These are phyloP conservation scores for Yamadazyma mexicana DNA, from an alignment of 1,139 yeast genomes.

Conservation along the genomic window DNA sequence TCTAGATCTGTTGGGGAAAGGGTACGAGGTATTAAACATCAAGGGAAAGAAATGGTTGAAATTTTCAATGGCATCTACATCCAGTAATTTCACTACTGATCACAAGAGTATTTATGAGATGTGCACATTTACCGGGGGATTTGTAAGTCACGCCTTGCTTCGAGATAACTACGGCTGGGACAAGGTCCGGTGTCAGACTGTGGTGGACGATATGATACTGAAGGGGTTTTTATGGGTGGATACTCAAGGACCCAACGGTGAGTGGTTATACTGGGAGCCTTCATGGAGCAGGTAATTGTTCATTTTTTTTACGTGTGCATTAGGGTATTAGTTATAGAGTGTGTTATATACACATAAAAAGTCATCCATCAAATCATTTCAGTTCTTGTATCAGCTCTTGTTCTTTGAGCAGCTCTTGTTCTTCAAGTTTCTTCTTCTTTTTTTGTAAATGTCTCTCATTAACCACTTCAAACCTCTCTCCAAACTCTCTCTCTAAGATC, in stretches of 20 bases:
- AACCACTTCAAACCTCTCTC: constrained; percentile 62
- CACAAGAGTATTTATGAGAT: constrained; percentile 71
- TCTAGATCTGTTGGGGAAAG: constrained; percentile 33
- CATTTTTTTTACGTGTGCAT: neutral
- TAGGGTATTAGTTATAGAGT: too few relatives aligned
- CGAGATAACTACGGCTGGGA: constrained; percentile 78
- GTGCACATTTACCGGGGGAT: constrained; percentile 67
- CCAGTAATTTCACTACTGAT: constrained; percentile 46
- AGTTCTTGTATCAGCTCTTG: neutral
- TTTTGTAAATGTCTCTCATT: constrained; percentile 62
- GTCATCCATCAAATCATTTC: too few relatives aligned
- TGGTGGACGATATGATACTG: constrained; percentile 76
- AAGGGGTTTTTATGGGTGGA: constrained; percentile 87
- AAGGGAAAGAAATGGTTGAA: constrained; percentile 42
- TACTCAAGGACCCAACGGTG: constrained; percentile 46
- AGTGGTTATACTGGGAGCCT: constrained; percentile 64
- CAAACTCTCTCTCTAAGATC: constrained; percentile 54
- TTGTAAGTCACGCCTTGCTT: constrained; percentile 61
- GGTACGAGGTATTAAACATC: constrained; percentile 35
- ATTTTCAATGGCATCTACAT: constrained; percentile 32
- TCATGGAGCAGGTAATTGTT: constrained; percentile 24
- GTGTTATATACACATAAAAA: too few relatives aligned
- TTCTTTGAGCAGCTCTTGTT: neutral
- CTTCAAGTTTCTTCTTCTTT: constrained; percentile 23
- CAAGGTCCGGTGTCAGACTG: constrained; percentile 56